Base-by-base conservation (phyloP, 768 basidiomycete genomes). In the Calocybe cyanea region DNA sequence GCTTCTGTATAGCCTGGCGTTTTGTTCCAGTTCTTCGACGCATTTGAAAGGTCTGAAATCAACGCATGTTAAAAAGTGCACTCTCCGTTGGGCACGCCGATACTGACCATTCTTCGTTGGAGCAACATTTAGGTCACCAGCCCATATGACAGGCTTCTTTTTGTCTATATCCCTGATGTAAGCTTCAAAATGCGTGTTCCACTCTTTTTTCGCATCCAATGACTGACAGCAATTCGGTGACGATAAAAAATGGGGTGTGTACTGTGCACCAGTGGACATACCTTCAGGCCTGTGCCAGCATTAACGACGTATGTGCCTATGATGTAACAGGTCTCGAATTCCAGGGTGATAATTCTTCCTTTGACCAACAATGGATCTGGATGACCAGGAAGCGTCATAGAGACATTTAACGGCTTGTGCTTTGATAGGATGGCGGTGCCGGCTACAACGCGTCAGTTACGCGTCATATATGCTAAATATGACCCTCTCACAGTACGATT, bases 111-210 rank as follows among this genome's bases (percentile, higher is more conserved):
- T 68, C 38, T 72, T 81, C 0, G 88, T 88, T 2, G 88, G 88
- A 3, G 91, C 88, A 34, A 91, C 87, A 50, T 94, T 94, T 46
- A 93, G 57, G 63, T 94, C 92, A 6, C 92, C 92, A 9, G 76
- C 72, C 92, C 92, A 93, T 45, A 94, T 85, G 8, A 94, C 85
- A 2, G 90, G 83, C 56, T 93, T 94, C 56, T 75, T 79, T 51
- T 70, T 75, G 63, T 92, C 87, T 2, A 93, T 67, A 18, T 78
- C 71, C 3, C 80, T 80, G 17, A 93, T 73, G 57, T 92, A 85
- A 2, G 68, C 52, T 43, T 84, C 80, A 58, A 94, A 92, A 58
- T 91, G 83, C 3, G 58, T 58, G 48, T 90, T 86, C 92, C 92
- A 93, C 43, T 71, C 66, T 38, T 87, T 84, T 62, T 93, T 92